Base-by-base conservation (phyloP, 345 rosid species). In the Cochlearia excelsa region DNA sequence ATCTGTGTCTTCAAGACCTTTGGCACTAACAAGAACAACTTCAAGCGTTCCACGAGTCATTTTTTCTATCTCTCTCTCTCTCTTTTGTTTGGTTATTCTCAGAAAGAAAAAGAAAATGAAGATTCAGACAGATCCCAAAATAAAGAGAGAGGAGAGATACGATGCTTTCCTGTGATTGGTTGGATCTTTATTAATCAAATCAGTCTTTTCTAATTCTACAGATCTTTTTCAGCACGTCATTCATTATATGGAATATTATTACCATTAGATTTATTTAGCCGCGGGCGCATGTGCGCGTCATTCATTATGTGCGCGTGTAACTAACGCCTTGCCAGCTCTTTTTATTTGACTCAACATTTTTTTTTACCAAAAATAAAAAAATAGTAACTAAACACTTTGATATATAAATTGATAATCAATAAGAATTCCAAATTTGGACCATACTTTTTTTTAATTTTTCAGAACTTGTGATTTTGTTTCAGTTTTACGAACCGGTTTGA, bases 31-130 rank as follows among this genome's bases (percentile, higher is more conserved):
- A 59, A 84, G 86, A 60, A 78, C 74, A 59, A 84, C 82, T 76
- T 81, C 80, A 57, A 84, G 89, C 27, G 82, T 78, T 78, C 89
- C 89, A 3, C 10, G 71, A 63, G 85, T 74, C 89, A 79, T 83
- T 50, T 68, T 67, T 46, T 1, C 7, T 38, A 4, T 7, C 9
- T 38, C 9, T 38, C 9, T 42, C 6, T 4, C 8, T 34, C 27
- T 39, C 34, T 57, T 64, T 6, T 65, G 43, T 6, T 46, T 4
- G 11, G 2, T 2, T 6, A 8, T 46, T 34, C 29, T 43, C 41
- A 34, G 58, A 62, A 16, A 16, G 23, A 46, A 35, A 56, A 42
- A 37, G 7, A 37, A 56, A 16, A 29, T 54, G 61, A 61, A 69
- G 64, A 42, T 54, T 31, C 47, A 69, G 63, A 63, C 47, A 69